Evolutionary conservation across 441 rosid genomes (phyloP).

Genomic region (Omphalea diandra): DNA sequence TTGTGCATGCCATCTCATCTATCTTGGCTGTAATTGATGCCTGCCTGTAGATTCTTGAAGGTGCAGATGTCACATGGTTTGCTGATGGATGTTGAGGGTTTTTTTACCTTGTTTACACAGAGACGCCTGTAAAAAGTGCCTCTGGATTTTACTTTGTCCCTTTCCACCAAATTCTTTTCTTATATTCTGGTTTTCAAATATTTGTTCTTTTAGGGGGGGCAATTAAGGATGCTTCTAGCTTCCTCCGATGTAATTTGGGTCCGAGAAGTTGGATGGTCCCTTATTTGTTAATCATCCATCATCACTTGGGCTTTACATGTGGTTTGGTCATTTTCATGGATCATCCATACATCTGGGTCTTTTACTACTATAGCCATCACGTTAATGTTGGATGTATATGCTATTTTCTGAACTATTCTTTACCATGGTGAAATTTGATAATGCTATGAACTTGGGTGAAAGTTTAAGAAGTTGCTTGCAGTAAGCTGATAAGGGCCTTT

Average conservation of each 20-base stretch:
- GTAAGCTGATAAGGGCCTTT: too few species aligned
- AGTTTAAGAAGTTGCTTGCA: too few species aligned
- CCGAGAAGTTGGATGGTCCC: background rate
- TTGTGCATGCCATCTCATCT: constrained; percentile 1
- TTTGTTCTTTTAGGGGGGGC: background rate
- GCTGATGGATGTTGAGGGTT: background rate
- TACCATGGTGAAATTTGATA: too few species aligned
- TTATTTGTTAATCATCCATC: background rate
- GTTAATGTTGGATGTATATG: background rate
- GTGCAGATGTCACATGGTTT: constrained; percentile 1
- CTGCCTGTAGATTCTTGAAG: constrained; percentile 19
- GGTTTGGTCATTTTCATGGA: background rate
- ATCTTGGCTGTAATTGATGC: background rate
- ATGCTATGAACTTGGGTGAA: too few species aligned
- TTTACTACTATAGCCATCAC: too few species aligned
- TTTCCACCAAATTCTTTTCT: background rate
- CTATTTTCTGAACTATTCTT: background rate
- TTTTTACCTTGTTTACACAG: background rate
- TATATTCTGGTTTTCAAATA: background rate
- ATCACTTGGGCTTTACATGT: background rate
- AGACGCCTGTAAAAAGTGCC: constrained; percentile 20
- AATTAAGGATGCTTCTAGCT: background rate
- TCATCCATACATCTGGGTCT: background rate
- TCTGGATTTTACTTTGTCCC: background rate
- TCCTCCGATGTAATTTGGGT: constrained; percentile 5